Evolutionary conservation across 305 asterid species (phyloP).

Genomic region (Fraxinus baroniana): DNA sequence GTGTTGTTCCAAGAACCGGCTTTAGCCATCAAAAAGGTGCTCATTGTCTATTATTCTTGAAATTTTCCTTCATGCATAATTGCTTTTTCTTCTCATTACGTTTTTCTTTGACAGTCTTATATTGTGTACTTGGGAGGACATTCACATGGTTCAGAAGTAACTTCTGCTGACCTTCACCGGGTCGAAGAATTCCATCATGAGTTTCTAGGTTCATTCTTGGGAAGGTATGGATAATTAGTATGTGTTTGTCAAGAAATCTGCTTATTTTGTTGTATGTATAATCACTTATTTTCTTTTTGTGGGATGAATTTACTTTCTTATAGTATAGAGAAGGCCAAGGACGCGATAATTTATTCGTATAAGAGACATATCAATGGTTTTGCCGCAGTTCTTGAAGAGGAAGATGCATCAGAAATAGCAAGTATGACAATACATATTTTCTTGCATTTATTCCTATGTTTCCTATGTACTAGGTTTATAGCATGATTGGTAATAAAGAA

Average conservation of each 20-base stretch:
- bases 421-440: background rate
- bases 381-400: conserved; percentile 18
- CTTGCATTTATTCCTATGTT: background rate
- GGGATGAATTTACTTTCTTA: background rate
- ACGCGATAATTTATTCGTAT: conserved; percentile 10
- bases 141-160: background rate
- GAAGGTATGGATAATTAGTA: background rate
- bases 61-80: background rate
- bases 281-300: background rate
- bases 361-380: conserved; percentile 19
- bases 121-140: conserved; percentile 21
- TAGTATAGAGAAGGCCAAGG: conserved; percentile 14
- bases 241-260: background rate
- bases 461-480: background rate
- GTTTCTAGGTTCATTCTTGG: conserved; percentile 17
- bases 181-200: conserved; percentile 3
- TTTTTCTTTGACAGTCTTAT: conserved; percentile 1
- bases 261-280: background rate
- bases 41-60: background rate
- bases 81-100: background rate
- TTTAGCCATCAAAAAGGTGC: conserved; percentile 13
- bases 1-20: conserved; percentile 2
- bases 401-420: conserved; percentile 6
- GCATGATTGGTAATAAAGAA: background rate
- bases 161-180: background rate